Conservation (phyloP, 495 filamentous ascomycete species). For the Chaetomium fimeti region DNA sequence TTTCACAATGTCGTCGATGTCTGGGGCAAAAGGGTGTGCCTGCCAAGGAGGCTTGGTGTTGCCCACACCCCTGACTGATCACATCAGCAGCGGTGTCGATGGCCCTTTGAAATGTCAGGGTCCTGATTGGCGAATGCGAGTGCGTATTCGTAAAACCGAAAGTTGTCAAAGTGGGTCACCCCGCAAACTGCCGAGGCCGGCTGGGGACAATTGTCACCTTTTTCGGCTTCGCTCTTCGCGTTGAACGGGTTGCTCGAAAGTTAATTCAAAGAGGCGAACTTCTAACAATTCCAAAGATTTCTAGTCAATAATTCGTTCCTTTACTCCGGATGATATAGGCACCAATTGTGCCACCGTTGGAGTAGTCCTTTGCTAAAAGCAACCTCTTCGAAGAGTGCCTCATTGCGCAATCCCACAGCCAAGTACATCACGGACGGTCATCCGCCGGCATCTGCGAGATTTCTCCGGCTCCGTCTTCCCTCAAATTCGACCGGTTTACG, state of each 20-base stretch:
- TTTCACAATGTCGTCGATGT: no score
- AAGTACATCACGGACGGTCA: not conserved
- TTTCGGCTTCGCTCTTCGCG: conserved; percentile 5
- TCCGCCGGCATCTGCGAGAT: not conserved
- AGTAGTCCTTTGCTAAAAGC: not conserved
- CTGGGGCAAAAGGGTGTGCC: no score
- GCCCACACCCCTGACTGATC: not conserved
- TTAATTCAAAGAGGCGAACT: conserved; percentile 23
- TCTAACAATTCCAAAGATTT: not conserved
- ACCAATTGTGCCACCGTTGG: not conserved
- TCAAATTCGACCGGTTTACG: not conserved
- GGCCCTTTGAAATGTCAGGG: conserved; percentile 22
- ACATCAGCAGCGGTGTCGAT: conserved; percentile 19
- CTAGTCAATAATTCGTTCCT: not conserved
- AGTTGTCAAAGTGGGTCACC: conserved; percentile 14
- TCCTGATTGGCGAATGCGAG: conserved; percentile 28
- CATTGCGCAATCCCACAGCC: not conserved
- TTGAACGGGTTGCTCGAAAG: conserved; percentile 1
- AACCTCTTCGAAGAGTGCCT: not conserved
- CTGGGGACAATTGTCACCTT: conserved; percentile 13
- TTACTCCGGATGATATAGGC: not conserved
- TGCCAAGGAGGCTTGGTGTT: not conserved
- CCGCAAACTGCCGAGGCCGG: conserved; percentile 26
- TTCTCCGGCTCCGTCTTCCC: not conserved
- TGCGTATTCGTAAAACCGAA: not conserved